Conservation (phyloP, 371 early-diverging fungal genomes). For the Chytridium lagenaria region DNA sequence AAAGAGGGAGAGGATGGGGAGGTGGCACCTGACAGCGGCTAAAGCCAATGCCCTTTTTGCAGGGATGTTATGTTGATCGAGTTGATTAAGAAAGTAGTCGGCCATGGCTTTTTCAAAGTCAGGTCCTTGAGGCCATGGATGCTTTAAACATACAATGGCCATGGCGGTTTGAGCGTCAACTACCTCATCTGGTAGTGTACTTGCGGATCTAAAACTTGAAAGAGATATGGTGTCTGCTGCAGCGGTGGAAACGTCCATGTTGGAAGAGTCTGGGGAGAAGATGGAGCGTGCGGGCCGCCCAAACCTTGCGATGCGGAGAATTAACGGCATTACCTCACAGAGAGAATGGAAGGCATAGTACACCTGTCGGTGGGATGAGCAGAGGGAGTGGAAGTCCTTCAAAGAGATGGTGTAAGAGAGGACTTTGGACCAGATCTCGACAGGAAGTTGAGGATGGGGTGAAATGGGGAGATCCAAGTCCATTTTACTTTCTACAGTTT, state of each 20-base stretch:
- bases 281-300: neutral
- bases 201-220: neutral
- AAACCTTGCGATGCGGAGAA: neutral
- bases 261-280: neutral
- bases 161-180: neutral
- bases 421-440: neutral
- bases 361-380: neutral
- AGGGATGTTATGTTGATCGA: neutral
- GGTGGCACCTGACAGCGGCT: slow-evolving; percentile 2
- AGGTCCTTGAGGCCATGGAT: slow-evolving; percentile 7
- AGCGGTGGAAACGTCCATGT: neutral
- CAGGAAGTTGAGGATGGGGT: neutral
- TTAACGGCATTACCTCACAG: neutral
- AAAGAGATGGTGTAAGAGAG: neutral
- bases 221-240: neutral
- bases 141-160: neutral
- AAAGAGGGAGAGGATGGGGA: slow-evolving; percentile 7
- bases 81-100: neutral
- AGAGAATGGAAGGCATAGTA: neutral
- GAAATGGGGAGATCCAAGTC: neutral
- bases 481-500: neutral
- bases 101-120: neutral
- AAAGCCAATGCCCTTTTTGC: neutral
- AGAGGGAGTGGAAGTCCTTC: slow-evolving; percentile 11
- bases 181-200: neutral